phyloP scores from a whole-genome alignment of 345 rosid species.

The Salix suchowensis region DNA sequence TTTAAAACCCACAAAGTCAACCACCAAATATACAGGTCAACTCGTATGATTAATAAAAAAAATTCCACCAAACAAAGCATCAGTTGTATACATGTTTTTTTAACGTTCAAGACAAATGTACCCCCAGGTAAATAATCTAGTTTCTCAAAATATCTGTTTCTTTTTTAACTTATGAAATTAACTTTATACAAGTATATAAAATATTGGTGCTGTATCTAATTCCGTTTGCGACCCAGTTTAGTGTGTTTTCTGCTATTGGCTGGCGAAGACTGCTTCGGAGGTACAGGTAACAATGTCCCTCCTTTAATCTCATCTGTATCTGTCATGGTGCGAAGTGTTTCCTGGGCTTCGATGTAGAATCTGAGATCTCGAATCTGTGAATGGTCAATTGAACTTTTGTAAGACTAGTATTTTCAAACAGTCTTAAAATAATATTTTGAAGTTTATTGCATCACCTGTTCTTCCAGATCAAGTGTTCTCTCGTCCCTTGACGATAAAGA shows the following conservation, averaged over 20 bases:
- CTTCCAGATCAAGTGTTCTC: constrained; percentile 65
- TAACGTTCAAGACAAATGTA: too few species aligned
- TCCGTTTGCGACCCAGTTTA: constrained; percentile 49
- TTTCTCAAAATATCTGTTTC: too few species aligned
- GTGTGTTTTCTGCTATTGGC: constrained; percentile 39
- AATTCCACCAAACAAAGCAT: too few species aligned
- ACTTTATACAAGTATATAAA: too few species aligned
- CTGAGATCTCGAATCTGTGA: constrained; percentile 76
- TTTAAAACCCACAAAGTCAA: too few species aligned
- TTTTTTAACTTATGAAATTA: too few species aligned
- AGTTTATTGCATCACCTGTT: constrained; percentile 48
- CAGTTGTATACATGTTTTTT: too few species aligned
- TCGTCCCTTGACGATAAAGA: constrained; percentile 46
- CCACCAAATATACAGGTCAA: too few species aligned
- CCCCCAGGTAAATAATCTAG: too few species aligned
- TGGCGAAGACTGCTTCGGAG: constrained; percentile 44
- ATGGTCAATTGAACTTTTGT: not conserved
- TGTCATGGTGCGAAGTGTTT: constrained; percentile 50
- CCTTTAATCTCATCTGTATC: constrained; percentile 52
- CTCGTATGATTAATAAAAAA: too few species aligned
- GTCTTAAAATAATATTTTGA: not conserved
- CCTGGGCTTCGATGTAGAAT: constrained; percentile 70
- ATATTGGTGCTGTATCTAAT: constrained; percentile 8
- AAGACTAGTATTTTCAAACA: constrained; percentile 1
- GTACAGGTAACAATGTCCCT: constrained; percentile 67